Percentiles rank a stretch among this genome's conserved stretches.
phyloP scores from a whole-genome alignment of 176 grass and related monocot genomes.

The Triticum urartu region DNA sequence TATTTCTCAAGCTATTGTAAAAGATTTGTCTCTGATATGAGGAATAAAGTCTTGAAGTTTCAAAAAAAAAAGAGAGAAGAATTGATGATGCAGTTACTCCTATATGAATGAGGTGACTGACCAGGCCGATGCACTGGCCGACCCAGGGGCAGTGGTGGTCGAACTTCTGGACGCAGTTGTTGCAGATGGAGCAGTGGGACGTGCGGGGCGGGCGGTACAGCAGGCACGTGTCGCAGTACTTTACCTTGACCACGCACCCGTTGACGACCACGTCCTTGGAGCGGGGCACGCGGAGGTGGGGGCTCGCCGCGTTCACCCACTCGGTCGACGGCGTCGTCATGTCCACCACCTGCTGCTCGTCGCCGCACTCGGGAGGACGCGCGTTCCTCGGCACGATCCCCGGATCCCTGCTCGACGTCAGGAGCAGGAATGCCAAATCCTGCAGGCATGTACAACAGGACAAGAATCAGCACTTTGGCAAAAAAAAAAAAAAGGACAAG shows the following conservation, averaged over 20 bases:
- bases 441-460: neutral
- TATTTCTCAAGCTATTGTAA: too few relatives aligned
- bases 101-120: constrained; percentile 1
- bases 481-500: too few relatives aligned
- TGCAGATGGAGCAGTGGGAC: constrained; percentile 84
- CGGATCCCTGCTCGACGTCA: constrained; percentile 88
- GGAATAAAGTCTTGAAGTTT: too few relatives aligned
- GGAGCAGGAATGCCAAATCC: constrained; percentile 60
- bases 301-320: constrained; percentile 67
- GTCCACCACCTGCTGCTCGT: neutral
- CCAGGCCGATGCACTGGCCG: constrained; percentile 90
- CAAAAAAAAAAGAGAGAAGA: too few relatives aligned
- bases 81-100: neutral
- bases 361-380: constrained; percentile 42
- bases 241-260: constrained; percentile 66
- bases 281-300: constrained; percentile 63
- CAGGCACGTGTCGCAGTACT: constrained; percentile 91
- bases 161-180: constrained; percentile 92
- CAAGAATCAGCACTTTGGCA: neutral
- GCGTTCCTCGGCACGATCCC: constrained; percentile 86
- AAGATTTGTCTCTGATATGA: too few relatives aligned
- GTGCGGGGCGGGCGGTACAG: constrained; percentile 80
- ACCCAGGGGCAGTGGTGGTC: constrained; percentile 99
- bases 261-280: constrained; percentile 64
- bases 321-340: constrained; percentile 51